These are phyloP conservation scores for Scenedesmus sp. DNA, from an alignment of 163 green algal species.

Conservation along the genomic window DNA sequence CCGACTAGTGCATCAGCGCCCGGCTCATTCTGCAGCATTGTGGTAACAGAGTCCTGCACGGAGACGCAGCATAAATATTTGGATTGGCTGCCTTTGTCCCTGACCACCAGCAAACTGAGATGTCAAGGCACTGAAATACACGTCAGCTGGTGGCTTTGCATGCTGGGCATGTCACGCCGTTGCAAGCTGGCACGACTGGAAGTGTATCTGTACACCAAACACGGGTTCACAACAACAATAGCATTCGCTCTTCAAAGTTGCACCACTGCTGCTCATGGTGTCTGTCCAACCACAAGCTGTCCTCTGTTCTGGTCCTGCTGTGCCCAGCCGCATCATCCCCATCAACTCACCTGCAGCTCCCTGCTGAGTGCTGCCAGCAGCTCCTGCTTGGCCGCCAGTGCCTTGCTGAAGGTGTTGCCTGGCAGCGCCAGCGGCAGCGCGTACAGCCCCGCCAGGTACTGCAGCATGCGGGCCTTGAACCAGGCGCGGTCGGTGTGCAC, in stretches of 20 bases:
- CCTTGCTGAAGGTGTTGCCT: constrained; percentile 31
- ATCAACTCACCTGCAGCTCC: not conserved
- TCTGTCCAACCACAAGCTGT: not conserved
- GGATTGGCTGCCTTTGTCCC: too few relatives aligned
- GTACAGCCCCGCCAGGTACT: constrained; percentile 13
- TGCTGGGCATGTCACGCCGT: too few relatives aligned
- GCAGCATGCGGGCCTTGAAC: constrained; percentile 18
- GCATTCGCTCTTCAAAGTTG: too few relatives aligned
- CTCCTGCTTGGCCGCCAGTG: not conserved
- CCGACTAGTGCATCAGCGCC: not conserved
- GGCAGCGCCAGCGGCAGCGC: not conserved
- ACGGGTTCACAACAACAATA: too few relatives aligned
- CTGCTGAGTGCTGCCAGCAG: constrained; percentile 10
- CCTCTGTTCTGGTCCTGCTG: not conserved
- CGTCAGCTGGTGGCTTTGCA: too few relatives aligned
- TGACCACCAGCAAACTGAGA: too few relatives aligned
- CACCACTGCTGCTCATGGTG: not conserved
- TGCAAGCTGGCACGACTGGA: too few relatives aligned
- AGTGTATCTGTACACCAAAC: too few relatives aligned
- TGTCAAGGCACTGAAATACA: too few relatives aligned
- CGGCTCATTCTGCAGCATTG: not conserved
- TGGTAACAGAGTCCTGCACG: not conserved
- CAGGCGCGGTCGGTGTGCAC: constrained; percentile 13
- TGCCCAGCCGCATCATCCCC: not conserved
- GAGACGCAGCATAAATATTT: too few relatives aligned